Conservation (phyloP, 2,329 filamentous ascomycete genomes). For the Pyrenochaeta sp. region DNA sequence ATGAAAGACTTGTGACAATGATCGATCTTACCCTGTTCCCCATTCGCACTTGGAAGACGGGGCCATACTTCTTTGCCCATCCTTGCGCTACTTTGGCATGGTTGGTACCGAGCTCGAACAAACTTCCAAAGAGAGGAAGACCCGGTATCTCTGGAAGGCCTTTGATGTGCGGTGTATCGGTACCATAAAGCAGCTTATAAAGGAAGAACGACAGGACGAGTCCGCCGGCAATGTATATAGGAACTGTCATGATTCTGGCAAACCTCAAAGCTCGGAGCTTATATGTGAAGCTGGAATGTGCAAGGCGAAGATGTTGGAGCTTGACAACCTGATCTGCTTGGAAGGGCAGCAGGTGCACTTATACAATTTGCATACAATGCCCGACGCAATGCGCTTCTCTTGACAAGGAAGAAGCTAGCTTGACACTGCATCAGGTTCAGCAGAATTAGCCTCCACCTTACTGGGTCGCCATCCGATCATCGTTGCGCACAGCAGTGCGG, state of each 20-base stretch:
- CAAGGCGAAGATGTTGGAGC: not conserved
- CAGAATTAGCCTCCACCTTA: constrained; percentile 11
- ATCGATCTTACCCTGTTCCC: constrained; percentile 68
- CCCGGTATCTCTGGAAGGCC: constrained; percentile 58
- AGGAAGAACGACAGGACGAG: constrained; percentile 52
- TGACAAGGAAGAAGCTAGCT: not conserved
- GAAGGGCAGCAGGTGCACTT: constrained; percentile 8
- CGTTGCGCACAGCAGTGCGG: constrained; percentile 5
- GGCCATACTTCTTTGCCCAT: constrained; percentile 59
- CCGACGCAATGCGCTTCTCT: constrained; percentile 1
- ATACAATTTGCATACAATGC: constrained; percentile 4
- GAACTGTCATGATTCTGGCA: constrained; percentile 45
- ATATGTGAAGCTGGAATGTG: not conserved
- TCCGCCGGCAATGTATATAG: constrained; percentile 53
- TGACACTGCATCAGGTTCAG: constrained; percentile 10
- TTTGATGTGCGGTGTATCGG: constrained; percentile 60
- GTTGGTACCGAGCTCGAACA: constrained; percentile 56
- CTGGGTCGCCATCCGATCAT: constrained; percentile 7
- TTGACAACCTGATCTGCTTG: not conserved
- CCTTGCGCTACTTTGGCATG: constrained; percentile 57
- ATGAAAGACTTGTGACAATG: not conserved
- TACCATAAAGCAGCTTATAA: constrained; percentile 54
- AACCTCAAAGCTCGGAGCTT: not conserved
- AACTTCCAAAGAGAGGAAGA: constrained; percentile 57
- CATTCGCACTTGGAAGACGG: constrained; percentile 62